Evolutionary conservation across 2,329 filamentous ascomycete species (phyloP), one percentile per base, ranked within the genome.

Genomic region (Fusarium mundagurra): DNA sequence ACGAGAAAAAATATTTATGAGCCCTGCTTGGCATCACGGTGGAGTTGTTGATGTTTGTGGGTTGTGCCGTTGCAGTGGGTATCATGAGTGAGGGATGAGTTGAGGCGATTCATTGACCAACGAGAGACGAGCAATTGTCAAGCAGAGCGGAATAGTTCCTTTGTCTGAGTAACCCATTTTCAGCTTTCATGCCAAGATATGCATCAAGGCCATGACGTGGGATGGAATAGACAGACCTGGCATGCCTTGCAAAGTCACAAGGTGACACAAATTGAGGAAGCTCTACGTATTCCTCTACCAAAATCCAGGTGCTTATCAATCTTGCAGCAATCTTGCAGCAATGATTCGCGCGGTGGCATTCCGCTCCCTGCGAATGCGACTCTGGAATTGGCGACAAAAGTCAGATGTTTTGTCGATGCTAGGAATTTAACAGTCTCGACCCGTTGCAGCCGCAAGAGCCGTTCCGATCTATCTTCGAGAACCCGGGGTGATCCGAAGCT

Each of bases 401-500:
- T 61, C 47, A 53, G 27, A 10, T 58, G 57, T 54, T 43, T 61
- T 48, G 38, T 58, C 33, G 33, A 50, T 33, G 58, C 45, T 31
- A 48, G 38, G 18, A n/a, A 39, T 61, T 31, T 44, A n/a, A 27
- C 29, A 69, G 54, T 41, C 45, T 50, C 34, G 34, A 20, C 33
- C 69, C 69, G 70, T 72, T 70, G 33, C 36, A 72, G 29, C 70
- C 69, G 68, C 43, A 63, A 68, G 54, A 72, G 29, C 59, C 51
- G 74, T 74, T 71, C 76, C 76, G 76, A 67, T 41, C 34, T 54
- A 68, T 78, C 60, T 64, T 75, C 61, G 61, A 62, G 48, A 50
- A 69, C 73, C 73, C 73, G 76, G 74, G 57, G 74, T 76, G 61
- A 63, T 70, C 75, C 76, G 77, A 75, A 66, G 54, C 38, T 64